These are phyloP conservation scores for Cercospora citrullina DNA, from an alignment of 2,329 filamentous ascomycete genomes.

Conservation along the genomic window DNA sequence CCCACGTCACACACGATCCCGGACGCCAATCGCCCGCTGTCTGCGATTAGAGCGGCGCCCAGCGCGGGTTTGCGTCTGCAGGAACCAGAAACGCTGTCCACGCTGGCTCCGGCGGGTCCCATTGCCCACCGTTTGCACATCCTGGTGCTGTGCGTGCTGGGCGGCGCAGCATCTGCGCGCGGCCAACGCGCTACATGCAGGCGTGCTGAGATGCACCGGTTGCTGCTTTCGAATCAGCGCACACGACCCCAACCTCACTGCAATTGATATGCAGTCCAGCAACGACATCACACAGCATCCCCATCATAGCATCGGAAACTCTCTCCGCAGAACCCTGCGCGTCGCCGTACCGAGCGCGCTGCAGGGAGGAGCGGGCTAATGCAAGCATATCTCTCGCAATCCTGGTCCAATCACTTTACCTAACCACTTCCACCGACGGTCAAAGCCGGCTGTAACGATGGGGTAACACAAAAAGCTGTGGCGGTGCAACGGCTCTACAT, in stretches of 20 bases:
- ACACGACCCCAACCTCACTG: neutral
- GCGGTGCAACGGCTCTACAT: slow-evolving; percentile 2
- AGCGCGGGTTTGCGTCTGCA: slow-evolving; percentile 10
- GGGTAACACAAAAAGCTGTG: slow-evolving; percentile 10
- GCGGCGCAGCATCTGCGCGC: neutral
- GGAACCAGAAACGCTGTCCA: neutral
- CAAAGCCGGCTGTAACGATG: slow-evolving; percentile 1
- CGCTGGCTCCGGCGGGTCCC: neutral
- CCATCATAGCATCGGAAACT: neutral
- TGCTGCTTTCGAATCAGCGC: neutral
- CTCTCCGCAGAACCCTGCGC: slow-evolving; percentile 13
- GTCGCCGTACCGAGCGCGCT: neutral
- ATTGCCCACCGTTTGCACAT: neutral
- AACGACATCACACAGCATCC: neutral
- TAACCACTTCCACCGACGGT: slow-evolving; percentile 5
- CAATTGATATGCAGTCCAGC: neutral
- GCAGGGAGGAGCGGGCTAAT: slow-evolving; percentile 10
- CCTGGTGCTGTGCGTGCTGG: neutral
- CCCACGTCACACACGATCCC: slow-evolving; percentile 10
- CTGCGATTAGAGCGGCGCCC: slow-evolving; percentile 8
- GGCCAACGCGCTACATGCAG: neutral
- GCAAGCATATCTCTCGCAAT: slow-evolving; percentile 14
- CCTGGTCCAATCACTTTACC: slow-evolving; percentile 13
- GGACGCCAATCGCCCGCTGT: slow-evolving; percentile 7
- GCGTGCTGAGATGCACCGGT: neutral